Base-by-base conservation (phyloP, 495 filamentous ascomycete species). In the Pseudoneurospora amorphoporcata region DNA sequence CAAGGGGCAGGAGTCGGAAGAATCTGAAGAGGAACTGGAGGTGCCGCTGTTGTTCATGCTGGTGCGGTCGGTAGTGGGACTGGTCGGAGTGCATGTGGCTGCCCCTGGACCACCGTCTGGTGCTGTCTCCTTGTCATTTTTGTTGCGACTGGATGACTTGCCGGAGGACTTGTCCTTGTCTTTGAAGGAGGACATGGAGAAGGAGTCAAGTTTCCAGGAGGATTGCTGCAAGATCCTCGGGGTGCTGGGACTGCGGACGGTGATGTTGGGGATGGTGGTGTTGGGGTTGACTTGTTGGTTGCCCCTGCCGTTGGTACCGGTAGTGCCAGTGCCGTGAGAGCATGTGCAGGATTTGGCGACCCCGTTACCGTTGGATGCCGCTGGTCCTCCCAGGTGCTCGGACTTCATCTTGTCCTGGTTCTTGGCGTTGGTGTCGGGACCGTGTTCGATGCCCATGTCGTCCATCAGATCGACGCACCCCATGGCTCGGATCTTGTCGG, bases 401-500 rank as follows among this genome's bases (percentile, higher is more conserved):
- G 45, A 53, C 45, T 53, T 23, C 8, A 53, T 12, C 19, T 29
- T 9, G 19, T 53, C 53, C 0, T 23, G 0, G 6, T 61, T 61
- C 29, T 61, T 5, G 4, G 29, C 23, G 3, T 16, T n/a, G 32
- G 65, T 3, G 40, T 65, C 39, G 14, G n/a, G 47, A 35, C 38
- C 39, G 68, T 42, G 65, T 6, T 73, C 73, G 12, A 61, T 14
- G 40, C 43, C 53, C 53, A 61, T 61, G 6, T 71, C 68, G 42
- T 78, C 72, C 72, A 82, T 70, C 58, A 80, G 73, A 71, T 88
- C 82, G 9, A 80, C 45, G 68, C 87, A 87, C 45, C 90, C 89
- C 77, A 93, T 86, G 32, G 88, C 85, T 42, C 86, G 85, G 75
- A 95, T 84, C 73, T 93, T 92, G 69, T 87, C 84, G 12, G 81